phyloP scores from a whole-genome alignment of 768 basidiomycete genomes.

The Udeniomyces megalosporus region DNA sequence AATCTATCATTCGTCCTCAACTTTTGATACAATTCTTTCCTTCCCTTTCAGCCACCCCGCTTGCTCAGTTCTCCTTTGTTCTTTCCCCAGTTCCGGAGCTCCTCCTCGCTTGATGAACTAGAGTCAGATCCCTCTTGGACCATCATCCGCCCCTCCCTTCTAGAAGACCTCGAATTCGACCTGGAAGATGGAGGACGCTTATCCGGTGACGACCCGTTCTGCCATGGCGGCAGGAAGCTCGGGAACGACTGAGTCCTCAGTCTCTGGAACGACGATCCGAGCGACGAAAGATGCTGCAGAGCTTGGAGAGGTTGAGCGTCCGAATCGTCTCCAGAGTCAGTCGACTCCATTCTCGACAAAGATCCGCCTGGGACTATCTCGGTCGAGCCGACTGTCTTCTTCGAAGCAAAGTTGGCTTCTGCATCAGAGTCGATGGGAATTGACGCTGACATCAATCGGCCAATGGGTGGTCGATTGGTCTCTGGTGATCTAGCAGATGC shows the following conservation, averaged over 20 bases:
- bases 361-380: background rate
- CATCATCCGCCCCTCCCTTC: too few relatives aligned
- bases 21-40: too few relatives aligned
- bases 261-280: conserved; percentile 11
- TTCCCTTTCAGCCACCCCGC: too few relatives aligned
- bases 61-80: too few relatives aligned
- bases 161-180: too few relatives aligned
- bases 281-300: background rate
- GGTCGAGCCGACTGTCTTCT: background rate
- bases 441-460: background rate
- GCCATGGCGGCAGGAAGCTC: conserved; percentile 1
- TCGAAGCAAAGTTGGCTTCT: background rate
- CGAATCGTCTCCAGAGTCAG: background rate
- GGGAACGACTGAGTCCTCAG: conserved; percentile 13
- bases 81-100: too few relatives aligned
- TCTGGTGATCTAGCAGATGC: background rate
- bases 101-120: too few relatives aligned
- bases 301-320: background rate
- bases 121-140: too few relatives aligned
- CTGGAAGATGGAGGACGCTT: too few relatives aligned
- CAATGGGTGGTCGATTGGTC: background rate
- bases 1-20: too few relatives aligned
- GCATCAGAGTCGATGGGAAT: conserved; percentile 10
- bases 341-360: background rate
- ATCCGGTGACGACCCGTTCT: too few relatives aligned